These are phyloP conservation scores for Panicum virgatum DNA, from an alignment of 202 grass and related monocot genomes.

Conservation along the genomic window DNA sequence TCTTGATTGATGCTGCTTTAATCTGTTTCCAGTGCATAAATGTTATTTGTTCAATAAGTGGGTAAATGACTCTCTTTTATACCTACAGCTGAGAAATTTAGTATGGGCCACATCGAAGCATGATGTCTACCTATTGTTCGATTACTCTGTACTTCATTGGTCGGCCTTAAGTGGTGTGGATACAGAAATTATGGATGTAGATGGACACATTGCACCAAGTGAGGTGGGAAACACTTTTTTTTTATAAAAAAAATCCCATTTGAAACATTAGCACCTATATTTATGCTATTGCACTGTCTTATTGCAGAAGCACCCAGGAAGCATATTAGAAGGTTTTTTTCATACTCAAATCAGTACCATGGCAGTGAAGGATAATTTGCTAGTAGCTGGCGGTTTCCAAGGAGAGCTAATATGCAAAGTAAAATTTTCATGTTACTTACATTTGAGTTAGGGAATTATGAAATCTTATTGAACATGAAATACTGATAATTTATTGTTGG, in stretches of 20 bases:
- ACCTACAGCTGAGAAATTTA: conserved; percentile 88
- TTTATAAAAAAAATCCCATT: background rate
- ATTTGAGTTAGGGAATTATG: background rate
- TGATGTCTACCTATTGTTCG: conserved; percentile 88
- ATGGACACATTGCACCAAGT: conserved; percentile 82
- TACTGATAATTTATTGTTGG: background rate
- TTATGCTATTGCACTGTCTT: background rate
- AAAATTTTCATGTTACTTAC: background rate
- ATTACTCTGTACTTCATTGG: conserved; percentile 89
- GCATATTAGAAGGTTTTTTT: conserved; percentile 84
- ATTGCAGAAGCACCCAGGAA: conserved; percentile 89
- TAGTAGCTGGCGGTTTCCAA: conserved; percentile 92
- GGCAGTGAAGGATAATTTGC: conserved; percentile 84
- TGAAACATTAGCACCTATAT: background rate
- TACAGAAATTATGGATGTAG: conserved; percentile 86
- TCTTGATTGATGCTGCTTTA: conserved; percentile 6
- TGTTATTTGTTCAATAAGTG: background rate
- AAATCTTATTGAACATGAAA: conserved; percentile 1
- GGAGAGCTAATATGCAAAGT: conserved; percentile 99
- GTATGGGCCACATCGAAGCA: conserved; percentile 98
- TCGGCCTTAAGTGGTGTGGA: conserved; percentile 66
- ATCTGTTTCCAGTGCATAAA: conserved; percentile 4
- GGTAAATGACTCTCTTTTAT: conserved; percentile 17
- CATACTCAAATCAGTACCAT: conserved; percentile 95
- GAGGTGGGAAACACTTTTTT: conserved; percentile 48